phyloP scores from a whole-genome alignment of 1,139 yeast species.

The Yamadazyma sp. region DNA sequence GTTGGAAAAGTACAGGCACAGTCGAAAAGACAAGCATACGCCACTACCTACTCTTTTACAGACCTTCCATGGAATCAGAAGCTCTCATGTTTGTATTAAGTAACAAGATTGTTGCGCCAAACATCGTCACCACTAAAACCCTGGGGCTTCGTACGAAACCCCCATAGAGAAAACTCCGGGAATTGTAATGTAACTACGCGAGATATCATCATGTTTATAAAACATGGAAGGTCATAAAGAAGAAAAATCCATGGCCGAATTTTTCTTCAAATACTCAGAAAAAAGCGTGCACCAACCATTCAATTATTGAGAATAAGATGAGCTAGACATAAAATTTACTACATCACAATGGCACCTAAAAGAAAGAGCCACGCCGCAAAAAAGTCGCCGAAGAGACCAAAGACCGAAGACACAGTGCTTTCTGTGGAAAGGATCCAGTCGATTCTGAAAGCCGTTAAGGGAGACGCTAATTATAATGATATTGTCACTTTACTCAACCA shows the following conservation, averaged over 20 bases:
- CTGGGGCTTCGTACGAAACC: conserved; percentile 39
- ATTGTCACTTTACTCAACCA: conserved; percentile 46
- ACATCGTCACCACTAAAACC: conserved; percentile 59
- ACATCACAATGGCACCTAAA: conserved; percentile 15
- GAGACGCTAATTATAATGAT: conserved; percentile 48
- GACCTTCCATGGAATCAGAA: conserved; percentile 40
- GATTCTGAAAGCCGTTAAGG: conserved; percentile 30
- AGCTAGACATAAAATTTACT: conserved; percentile 2
- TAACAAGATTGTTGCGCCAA: conserved; percentile 66
- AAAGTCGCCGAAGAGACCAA: conserved; percentile 6
- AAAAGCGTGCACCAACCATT: conserved; percentile 9
- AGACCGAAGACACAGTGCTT: conserved; percentile 11
- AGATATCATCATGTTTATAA: conserved; percentile 64
- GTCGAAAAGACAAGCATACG: too few relatives aligned
- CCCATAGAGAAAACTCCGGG: conserved; percentile 47
- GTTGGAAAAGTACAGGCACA: too few relatives aligned
- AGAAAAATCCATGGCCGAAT: conserved; percentile 6
- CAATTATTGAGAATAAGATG: conserved; percentile 5
- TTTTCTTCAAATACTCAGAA: conserved; percentile 4
- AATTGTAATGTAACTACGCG: conserved; percentile 48
- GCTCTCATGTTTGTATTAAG: conserved; percentile 48
- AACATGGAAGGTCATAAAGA: conserved; percentile 56
- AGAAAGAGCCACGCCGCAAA: conserved; percentile 9
- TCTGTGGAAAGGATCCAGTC: conserved; percentile 30
- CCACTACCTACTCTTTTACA: too few relatives aligned